Evolutionary conservation across 257 asterid genomes (phyloP).

Genomic region (Ajuga chamaepitys): DNA sequence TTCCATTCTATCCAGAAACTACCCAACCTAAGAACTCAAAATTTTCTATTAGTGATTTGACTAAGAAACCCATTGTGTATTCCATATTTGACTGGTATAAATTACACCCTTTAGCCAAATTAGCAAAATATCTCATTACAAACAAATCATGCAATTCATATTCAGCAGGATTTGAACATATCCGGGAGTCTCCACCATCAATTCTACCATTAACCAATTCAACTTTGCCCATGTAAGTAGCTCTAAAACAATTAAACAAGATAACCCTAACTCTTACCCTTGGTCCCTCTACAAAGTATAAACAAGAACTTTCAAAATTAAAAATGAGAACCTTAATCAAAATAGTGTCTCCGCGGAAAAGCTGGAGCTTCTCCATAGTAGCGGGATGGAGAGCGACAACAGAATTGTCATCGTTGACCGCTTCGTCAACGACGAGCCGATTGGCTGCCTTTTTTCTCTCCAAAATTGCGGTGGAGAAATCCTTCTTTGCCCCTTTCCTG

Average conservation of each 20-base stretch:
- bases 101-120: not conserved
- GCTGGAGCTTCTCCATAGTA: slow-evolving; percentile 86
- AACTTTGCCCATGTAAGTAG: not conserved
- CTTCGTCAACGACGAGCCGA: slow-evolving; percentile 81
- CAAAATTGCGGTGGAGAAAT: slow-evolving; percentile 77
- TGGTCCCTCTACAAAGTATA: not conserved
- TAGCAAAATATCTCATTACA: not conserved
- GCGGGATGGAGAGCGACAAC: slow-evolving; percentile 63
- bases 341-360: slow-evolving; percentile 81
- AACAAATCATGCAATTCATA: not conserved
- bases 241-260: not conserved
- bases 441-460: slow-evolving; percentile 86
- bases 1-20: not conserved
- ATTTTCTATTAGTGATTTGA: not conserved
- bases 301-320: not conserved
- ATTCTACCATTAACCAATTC: not conserved
- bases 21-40: not conserved
- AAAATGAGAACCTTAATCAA: slow-evolving; percentile 50
- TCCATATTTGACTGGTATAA: not conserved
- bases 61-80: not conserved
- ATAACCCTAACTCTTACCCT: slow-evolving; percentile 16
- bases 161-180: not conserved
- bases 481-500: slow-evolving; percentile 72
- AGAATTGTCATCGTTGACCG: slow-evolving; percentile 84
- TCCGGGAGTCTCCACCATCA: too few relatives aligned